Base-by-base conservation (phyloP, 2,329 filamentous ascomycete species). In the Aaosphaeria pasadenensis region DNA sequence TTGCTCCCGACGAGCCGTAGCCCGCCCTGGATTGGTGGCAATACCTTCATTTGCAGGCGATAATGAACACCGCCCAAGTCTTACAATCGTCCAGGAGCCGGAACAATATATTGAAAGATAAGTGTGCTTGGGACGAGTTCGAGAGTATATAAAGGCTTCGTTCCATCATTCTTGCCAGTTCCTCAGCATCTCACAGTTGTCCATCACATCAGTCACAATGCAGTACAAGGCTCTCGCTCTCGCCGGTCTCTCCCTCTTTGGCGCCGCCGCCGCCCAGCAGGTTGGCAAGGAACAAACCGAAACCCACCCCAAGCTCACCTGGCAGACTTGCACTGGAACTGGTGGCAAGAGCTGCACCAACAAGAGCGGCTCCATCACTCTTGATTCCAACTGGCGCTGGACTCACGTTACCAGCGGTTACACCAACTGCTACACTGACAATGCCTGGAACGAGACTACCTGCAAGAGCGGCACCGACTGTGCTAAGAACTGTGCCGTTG, bases 341-440 rank as follows among this genome's bases (percentile, higher is more conserved):
- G 71, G 70, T 11, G 65, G 66, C 46, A 66, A 42, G 45, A 67
- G 64, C 60, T 75, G 73, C 53, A 68, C 66, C 6, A 60, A 57
- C 36, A 67, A 71, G 55, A 44, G 55, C 30, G 67, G 62, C 33
- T 61, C 66, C 17, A 54, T 76, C 50, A 67, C 69, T n/a, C 60
- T 77, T 32, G 74, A 76, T 55, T 61, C 73, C 49, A 78, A 78
- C 66, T 78, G 76, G 76, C 72, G 76, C 52, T 78, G 76, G 76
- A 50, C 73, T 24, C 76, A 79, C 63, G 64, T 67, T 35, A 70
- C 60, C 44, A 60, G 55, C 45, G 73, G 72, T 39, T 75, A 71
- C 54, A 74, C 71, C 55, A 77, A 77, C 67, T 77, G 75, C 70
- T 78, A 75, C 64, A 71, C 62, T 13, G 74, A 70, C 49, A 76